Base-by-base conservation (phyloP, 140 eudicot species). In the Erigeron philadelphicus region DNA sequence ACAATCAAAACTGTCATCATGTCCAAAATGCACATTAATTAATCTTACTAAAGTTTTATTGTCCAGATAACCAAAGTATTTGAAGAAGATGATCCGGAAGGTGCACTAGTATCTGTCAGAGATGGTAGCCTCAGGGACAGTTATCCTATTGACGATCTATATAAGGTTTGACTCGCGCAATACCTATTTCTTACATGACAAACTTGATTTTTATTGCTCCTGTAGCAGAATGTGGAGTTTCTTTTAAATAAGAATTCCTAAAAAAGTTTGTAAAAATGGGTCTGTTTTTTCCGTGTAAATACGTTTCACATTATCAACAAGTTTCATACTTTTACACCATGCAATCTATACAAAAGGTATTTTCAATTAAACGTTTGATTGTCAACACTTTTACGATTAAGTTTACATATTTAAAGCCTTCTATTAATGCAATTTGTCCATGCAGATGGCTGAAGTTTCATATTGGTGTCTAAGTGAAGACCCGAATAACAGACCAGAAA, bases 391-490 rank as follows among this genome's bases (percentile, higher is more conserved):
- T 25, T 25, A 25, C 35, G 35, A 25, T 25, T 25, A 25, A 25
- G 35, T 25, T 25, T 31, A 5, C 38, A 31, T 31, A 2, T 31
- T 31, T 31, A 31, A 3, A 0, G 5, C 38, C 38, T 31, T 31
- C 38, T 5, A 31, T 1, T 31, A 31, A 31, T 31, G 38, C 11
- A 38, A 45, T 54, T 31, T 8, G 19, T 19, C 23, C 66, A 38
- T 61, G 73, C 87, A 89, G 96, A 84, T 87, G 96, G 95, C 95
- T 61, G 96, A 84, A 80, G 61, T 84, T 65, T 84, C 96, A 3
- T 73, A 82, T 15, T 84, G 89, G 95, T 89, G 95, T 59, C 81
- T 89, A 61, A 84, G 89, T 70, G 95, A 86, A 83, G 95, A 89
- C 61, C 84, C 96, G 18, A 55, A 68, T 18, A 79, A 79, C 74